phyloP scores from a whole-genome alignment of 108 stramenopile genomes.

The Discostella stelligeroides region DNA sequence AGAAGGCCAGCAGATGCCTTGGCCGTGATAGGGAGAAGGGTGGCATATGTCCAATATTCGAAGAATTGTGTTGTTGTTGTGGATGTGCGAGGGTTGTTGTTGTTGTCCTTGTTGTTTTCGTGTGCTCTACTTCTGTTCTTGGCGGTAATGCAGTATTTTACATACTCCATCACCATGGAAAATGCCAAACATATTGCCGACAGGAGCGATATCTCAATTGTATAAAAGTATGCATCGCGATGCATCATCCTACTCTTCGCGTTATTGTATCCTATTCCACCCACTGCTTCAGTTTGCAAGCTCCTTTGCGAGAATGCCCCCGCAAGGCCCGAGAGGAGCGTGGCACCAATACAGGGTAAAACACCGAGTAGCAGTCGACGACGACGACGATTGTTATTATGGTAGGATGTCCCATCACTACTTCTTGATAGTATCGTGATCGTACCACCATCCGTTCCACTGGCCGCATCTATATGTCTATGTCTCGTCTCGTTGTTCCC shows the following conservation, averaged over 20 bases:
- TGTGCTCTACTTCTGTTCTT: neutral
- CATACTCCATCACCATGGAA: constrained; percentile 20
- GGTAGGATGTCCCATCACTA: neutral
- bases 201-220: constrained; percentile 70
- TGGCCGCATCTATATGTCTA: neutral
- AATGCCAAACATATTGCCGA: constrained; percentile 46
- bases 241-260: constrained; percentile 17
- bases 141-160: constrained; percentile 2
- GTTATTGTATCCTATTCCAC: neutral
- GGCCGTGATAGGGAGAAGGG: constrained; percentile 43
- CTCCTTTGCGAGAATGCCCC: constrained; percentile 88
- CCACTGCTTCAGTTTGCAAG: constrained; percentile 55
- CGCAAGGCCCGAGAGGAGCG: constrained; percentile 77
- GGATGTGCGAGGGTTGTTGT: neutral
- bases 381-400: neutral
- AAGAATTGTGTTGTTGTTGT: constrained; percentile 8
- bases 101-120: neutral
- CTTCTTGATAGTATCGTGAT: too few relatives aligned
- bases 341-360: constrained; percentile 64
- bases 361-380: constrained; percentile 47
- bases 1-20: constrained; percentile 74
- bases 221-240: constrained; percentile 75
- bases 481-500: neutral
- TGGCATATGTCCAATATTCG: constrained; percentile 25
- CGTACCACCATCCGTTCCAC: constrained; percentile 5